These are phyloP conservation scores for Echium plantagineum DNA, from an alignment of 257 asterid species.

Conservation along the genomic window DNA sequence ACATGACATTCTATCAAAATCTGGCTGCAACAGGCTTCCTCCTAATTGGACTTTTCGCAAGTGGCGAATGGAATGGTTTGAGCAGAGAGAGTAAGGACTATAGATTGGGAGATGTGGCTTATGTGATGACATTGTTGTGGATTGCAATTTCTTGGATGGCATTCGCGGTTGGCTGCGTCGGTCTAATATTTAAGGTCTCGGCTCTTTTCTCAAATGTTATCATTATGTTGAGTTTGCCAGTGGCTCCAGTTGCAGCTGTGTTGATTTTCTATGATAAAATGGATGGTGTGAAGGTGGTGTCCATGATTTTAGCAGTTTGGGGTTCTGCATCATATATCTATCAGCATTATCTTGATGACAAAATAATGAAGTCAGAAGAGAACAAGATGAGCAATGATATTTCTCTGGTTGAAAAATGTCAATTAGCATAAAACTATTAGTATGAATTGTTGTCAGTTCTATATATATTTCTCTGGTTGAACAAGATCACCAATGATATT, in stretches of 20 bases:
- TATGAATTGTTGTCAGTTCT: too few species aligned
- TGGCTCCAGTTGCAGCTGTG: conserved; percentile 55
- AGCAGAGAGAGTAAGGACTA: conserved; percentile 37
- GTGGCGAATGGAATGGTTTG: conserved; percentile 56
- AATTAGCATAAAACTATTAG: too few species aligned
- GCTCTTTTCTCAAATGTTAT: conserved; percentile 66
- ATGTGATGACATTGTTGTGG: conserved; percentile 44
- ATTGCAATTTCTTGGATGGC: conserved; percentile 59
- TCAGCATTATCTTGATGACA: conserved; percentile 60
- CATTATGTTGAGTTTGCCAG: conserved; percentile 50
- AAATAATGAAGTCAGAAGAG: conserved; percentile 17
- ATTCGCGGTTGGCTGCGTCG: conserved; percentile 34
- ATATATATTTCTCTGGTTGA: too few species aligned
- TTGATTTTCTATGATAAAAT: conserved; percentile 36
- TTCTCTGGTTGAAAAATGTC: not conserved
- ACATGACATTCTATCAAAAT: conserved; percentile 28
- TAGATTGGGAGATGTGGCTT: conserved; percentile 30
- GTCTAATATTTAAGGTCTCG: conserved; percentile 49
- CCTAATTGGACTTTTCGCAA: conserved; percentile 37
- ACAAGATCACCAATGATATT: too few species aligned
- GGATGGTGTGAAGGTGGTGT: conserved; percentile 42
- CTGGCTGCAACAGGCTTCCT: conserved; percentile 21
- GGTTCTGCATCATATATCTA: conserved; percentile 63
- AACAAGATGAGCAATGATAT: not conserved
- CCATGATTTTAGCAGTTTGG: conserved; percentile 64